phyloP scores from a whole-genome alignment of 352 stramenopile genomes.

The Globisporangium spinosum region DNA sequence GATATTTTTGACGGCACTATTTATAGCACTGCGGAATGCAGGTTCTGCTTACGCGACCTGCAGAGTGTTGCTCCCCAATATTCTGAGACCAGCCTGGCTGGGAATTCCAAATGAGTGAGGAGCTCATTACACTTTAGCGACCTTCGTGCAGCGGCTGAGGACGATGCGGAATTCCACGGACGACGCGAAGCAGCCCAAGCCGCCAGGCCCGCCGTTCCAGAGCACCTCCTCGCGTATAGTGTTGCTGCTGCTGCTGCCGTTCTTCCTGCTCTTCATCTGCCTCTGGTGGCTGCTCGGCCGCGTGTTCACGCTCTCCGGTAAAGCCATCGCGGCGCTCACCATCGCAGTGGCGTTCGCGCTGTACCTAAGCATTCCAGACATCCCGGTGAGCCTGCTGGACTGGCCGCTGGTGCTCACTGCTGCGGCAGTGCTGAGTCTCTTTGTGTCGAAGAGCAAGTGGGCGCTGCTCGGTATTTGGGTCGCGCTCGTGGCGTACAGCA shows the following conservation, averaged over 20 bases:
- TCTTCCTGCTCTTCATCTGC: conserved; percentile 43
- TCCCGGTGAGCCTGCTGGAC: conserved; percentile 45
- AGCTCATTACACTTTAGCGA: background rate
- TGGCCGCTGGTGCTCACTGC: conserved; percentile 54
- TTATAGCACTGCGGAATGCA: background rate
- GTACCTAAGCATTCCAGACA: conserved; percentile 50
- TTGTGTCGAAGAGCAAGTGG: conserved; percentile 4
- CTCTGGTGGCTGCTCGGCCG: conserved; percentile 53
- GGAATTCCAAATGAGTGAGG: background rate
- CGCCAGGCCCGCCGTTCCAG: conserved; percentile 15
- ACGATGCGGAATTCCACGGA: conserved; percentile 5
- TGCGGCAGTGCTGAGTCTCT: conserved; percentile 19
- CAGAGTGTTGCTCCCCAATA: background rate
- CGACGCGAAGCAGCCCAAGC: background rate
- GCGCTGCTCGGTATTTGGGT: conserved; percentile 28
- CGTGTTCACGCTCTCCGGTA: conserved; percentile 41
- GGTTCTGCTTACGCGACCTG: conserved; percentile 3
- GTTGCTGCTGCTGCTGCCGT: conserved; percentile 40
- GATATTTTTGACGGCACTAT: background rate
- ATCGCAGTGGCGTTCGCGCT: conserved; percentile 38
- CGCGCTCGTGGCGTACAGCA: conserved; percentile 42
- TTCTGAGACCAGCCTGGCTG: background rate
- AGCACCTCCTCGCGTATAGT: conserved; percentile 11
- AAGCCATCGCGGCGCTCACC: conserved; percentile 27
- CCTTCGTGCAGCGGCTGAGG: background rate